These are phyloP conservation scores for Talaromyces verruculosus DNA, from an alignment of 2,329 filamentous ascomycete species.

Conservation along the genomic window DNA sequence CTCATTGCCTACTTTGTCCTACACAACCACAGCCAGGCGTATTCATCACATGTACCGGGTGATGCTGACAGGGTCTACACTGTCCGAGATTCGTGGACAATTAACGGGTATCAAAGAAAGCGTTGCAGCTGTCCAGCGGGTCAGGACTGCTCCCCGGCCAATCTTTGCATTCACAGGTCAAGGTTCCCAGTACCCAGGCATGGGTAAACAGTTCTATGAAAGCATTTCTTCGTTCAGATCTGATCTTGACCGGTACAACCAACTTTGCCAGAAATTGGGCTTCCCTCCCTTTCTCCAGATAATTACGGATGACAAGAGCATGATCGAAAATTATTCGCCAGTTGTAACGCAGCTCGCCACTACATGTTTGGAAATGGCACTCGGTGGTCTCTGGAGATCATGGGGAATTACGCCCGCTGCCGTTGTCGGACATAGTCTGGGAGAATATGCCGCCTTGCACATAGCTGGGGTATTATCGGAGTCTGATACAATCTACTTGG, in stretches of 20 bases:
- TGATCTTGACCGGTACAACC: too few relatives aligned
- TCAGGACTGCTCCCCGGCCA: slow-evolving; percentile 23
- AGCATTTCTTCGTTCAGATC: slow-evolving; percentile 29
- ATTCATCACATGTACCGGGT: slow-evolving; percentile 43
- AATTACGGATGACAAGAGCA: too few relatives aligned
- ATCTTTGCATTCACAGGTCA: slow-evolving; percentile 42
- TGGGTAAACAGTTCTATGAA: slow-evolving; percentile 34
- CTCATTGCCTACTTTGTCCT: slow-evolving; percentile 59
- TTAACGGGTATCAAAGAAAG: too few relatives aligned
- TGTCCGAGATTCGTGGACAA: too few relatives aligned
- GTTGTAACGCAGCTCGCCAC: slow-evolving; percentile 38
- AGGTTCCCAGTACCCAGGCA: slow-evolving; percentile 38
- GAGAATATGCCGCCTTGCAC: too few relatives aligned
- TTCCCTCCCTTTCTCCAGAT: too few relatives aligned
- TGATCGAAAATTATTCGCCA: slow-evolving; percentile 30
- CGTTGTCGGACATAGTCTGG: too few relatives aligned
- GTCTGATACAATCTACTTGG: too few relatives aligned
- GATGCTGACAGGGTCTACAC: slow-evolving; percentile 18
- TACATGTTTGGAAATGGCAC: slow-evolving; percentile 40
- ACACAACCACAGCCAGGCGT: slow-evolving; percentile 63
- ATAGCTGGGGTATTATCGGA: too few relatives aligned
- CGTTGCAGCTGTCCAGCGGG: too few relatives aligned
- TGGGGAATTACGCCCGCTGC: slow-evolving; percentile 35
- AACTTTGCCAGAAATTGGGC: too few relatives aligned
- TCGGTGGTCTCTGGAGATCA: slow-evolving; percentile 36